Conservation (phyloP, 805 yeast species). For the Metschnikowia lachancei region DNA sequence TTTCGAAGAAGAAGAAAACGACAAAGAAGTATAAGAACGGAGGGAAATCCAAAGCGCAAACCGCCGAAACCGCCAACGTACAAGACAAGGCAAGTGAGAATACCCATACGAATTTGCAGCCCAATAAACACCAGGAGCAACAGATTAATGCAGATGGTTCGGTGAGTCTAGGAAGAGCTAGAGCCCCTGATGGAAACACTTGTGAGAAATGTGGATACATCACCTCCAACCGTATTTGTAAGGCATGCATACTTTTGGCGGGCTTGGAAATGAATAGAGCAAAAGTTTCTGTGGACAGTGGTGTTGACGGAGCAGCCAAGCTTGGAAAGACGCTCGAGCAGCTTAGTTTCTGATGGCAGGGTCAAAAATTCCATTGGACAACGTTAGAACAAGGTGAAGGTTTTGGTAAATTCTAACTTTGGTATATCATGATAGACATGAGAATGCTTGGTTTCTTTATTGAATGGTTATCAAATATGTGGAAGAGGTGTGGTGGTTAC, state of each 20-base stretch:
- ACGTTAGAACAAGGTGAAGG: not conserved
- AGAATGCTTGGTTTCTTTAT: too few relatives aligned
- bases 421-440: too few relatives aligned
- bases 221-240: conserved; percentile 84
- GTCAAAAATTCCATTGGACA: not conserved
- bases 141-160: conserved; percentile 64
- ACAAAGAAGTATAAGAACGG: conserved; percentile 36
- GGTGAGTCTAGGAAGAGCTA: conserved; percentile 39
- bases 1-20: conserved; percentile 54
- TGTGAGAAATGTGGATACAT: conserved; percentile 92
- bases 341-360: conserved; percentile 48
- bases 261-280: conserved; percentile 80
- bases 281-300: conserved; percentile 55
- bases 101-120: not conserved
- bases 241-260: conserved; percentile 85
- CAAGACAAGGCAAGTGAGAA: not conserved
- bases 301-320: conserved; percentile 64
- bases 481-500: too few relatives aligned
- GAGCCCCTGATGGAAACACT: conserved; percentile 54
- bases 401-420: too few relatives aligned
- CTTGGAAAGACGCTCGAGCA: conserved; percentile 59
- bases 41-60: conserved; percentile 18
- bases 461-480: too few relatives aligned
- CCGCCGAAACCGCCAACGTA: not conserved
- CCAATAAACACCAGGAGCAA: conserved; percentile 32